Evolutionary conservation across 192 early-diverging fungal genomes (phyloP).

Genomic region (Pilaira anomala): DNA sequence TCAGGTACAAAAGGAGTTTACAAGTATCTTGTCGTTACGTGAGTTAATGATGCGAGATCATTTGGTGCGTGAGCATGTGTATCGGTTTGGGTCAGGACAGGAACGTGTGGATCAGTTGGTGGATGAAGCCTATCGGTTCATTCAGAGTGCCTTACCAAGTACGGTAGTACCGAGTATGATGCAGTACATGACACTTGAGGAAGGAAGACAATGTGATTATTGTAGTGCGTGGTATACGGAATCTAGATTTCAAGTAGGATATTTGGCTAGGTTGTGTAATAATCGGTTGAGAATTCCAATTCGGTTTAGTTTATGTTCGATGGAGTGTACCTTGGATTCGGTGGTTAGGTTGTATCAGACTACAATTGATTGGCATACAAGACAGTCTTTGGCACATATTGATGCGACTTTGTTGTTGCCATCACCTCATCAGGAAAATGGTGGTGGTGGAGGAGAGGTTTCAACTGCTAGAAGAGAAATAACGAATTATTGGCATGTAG

Average conservation of each 20-base stretch:
- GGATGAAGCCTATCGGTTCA: not conserved
- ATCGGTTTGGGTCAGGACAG: not conserved
- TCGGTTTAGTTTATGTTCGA: slow-evolving; percentile 25
- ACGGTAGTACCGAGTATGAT: slow-evolving; percentile 3
- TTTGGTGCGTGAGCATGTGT: not conserved
- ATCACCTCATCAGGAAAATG: not conserved
- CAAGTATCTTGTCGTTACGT: not conserved
- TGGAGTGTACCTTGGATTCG: slow-evolving; percentile 4
- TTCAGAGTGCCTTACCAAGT: not conserved
- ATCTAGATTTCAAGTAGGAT: slow-evolving; percentile 15
- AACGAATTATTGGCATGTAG: not conserved
- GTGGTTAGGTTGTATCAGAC: slow-evolving; percentile 2
- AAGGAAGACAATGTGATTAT: slow-evolving; percentile 22
- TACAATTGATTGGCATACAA: slow-evolving; percentile 7
- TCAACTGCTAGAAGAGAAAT: too few relatives aligned
- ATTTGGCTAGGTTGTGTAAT: slow-evolving; percentile 22
- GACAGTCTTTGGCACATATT: not conserved
- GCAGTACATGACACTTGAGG: not conserved
- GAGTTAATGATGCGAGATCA: not conserved
- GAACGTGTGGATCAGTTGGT: not conserved
- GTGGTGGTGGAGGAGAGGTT: too few relatives aligned
- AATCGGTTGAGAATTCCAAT: slow-evolving; percentile 23
- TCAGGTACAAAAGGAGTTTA: not conserved
- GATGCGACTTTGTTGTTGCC: not conserved
- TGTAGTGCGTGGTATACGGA: slow-evolving; percentile 11